Evolutionary conservation across 805 yeast genomes (phyloP), one percentile per base, ranked within the genome.

Genomic region (Myxozyma vanderwaltii): DNA sequence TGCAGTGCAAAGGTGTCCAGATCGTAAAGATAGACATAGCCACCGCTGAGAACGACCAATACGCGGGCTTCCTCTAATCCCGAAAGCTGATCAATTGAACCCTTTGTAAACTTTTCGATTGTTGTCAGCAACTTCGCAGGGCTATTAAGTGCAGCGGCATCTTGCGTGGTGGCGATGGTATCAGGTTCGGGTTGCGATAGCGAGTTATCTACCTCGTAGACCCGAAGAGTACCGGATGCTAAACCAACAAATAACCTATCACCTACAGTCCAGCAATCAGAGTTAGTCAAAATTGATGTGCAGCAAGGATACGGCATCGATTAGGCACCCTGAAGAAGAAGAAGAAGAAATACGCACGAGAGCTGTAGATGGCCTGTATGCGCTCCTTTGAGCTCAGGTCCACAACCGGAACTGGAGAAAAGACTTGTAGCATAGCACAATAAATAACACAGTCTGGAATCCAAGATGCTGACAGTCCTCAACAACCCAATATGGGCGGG

Each of bases 41-140:
- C 65, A 38, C 71, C 74, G 3, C 71, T 68, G 10, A 76, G 63
- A 3, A 71, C 65, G 1, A 74, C 66, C 38, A 77, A 53, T 24
- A 70, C 69, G 17, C 72, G 71, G 24, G 75, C 67, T 27, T 69
- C 70, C 10, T 71, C 66, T 31, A 77, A 51, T 12, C 72, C 67
- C 19, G 70, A 75, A 19, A 78, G 61, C 56, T 74, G 72, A 1
- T 68, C 68, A 19, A 74, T 70, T 10, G 75, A 35, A 10, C 66
- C 53, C 27, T 58, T 64, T 19, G 70, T 56, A 4, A 67, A 51
- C 40, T 60, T 61, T 17, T 67, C 63, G 35, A 65, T 57, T 6
- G 65, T 53, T 4, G 64, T 50, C 12, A 54, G 33, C 39, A 69
- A 54, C 21, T 54, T 36, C 23, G 57, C 52, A 56, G 63, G 39